Evolutionary conservation across 75 land plant species (phyloP).

Genomic region (Cupressus sempervirens): DNA sequence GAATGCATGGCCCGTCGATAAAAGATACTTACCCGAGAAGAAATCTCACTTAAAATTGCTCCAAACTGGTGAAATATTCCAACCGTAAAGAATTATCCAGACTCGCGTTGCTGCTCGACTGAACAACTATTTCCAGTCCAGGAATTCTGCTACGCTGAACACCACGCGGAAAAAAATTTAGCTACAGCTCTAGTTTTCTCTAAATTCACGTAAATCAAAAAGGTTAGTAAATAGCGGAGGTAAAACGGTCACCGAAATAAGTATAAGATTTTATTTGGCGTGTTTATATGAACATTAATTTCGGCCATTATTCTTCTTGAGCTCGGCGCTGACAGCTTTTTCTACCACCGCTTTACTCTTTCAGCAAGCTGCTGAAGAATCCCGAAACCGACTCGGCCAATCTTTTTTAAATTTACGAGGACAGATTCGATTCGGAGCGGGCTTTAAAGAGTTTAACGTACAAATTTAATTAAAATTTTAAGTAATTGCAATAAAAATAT

Average conservation of each 20-base stretch:
- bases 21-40: not conserved
- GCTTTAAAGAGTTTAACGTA: not conserved
- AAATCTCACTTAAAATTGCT: not conserved
- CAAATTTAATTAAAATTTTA: too few relatives aligned
- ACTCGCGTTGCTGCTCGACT: not conserved
- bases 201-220: not conserved
- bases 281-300: not conserved
- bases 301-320: not conserved
- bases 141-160: not conserved
- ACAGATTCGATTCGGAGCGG: not conserved
- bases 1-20: not conserved
- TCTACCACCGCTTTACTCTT: not conserved
- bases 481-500: too few relatives aligned
- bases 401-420: not conserved
- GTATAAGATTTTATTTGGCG: not conserved
- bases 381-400: not conserved
- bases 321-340: not conserved
- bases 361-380: not conserved
- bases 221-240: not conserved
- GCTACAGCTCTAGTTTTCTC: not conserved
- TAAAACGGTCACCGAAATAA: not conserved
- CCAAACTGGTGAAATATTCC: not conserved
- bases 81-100: not conserved
- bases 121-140: too few relatives aligned
- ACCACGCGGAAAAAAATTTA: not conserved